Conservation (phyloP, 1,139 yeast species). For the Geotrichum aggregatum region DNA sequence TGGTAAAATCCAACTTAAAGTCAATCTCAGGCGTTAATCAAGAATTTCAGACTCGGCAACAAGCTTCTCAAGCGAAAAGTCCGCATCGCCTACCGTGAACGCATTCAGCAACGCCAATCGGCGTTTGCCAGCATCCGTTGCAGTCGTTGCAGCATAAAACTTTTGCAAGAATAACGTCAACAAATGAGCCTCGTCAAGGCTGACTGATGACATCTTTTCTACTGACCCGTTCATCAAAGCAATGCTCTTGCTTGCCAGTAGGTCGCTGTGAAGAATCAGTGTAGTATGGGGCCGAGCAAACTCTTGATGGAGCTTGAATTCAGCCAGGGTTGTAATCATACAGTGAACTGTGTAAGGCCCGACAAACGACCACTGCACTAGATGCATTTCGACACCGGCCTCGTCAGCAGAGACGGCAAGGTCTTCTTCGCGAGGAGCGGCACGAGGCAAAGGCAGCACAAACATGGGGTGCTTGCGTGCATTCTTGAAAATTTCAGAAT, state of each 20-base stretch:
- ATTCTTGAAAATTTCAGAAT: conserved; percentile 54
- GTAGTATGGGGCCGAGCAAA: conserved; percentile 95
- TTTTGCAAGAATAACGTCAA: conserved; percentile 77
- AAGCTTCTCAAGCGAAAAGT: conserved; percentile 62
- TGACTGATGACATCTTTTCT: conserved; percentile 61
- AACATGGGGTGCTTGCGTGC: conserved; percentile 71
- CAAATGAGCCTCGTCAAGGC: conserved; percentile 70
- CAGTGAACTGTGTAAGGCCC: conserved; percentile 85
- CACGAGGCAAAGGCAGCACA: conserved; percentile 44
- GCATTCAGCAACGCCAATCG: conserved; percentile 56
- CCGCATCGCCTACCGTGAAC: conserved; percentile 64
- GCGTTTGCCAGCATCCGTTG: conserved; percentile 40
- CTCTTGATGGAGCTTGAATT: conserved; percentile 84
- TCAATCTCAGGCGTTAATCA: too few species aligned
- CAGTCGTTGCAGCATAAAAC: conserved; percentile 71
- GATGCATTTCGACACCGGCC: conserved; percentile 75
- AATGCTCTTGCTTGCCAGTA: conserved; percentile 55
- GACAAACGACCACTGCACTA: conserved; percentile 89
- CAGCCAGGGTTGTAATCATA: conserved; percentile 86
- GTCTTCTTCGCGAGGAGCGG: conserved; percentile 34
- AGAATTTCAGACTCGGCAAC: conserved; percentile 69
- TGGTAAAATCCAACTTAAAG: too few species aligned
- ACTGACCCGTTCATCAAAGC: conserved; percentile 86
- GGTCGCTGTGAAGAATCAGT: conserved; percentile 78
- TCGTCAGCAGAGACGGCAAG: conserved; percentile 27